Percentiles rank a stretch among this genome's conserved stretches.
Conservation (phyloP, 257 asterid genomes). For the Solanum rostratum region DNA sequence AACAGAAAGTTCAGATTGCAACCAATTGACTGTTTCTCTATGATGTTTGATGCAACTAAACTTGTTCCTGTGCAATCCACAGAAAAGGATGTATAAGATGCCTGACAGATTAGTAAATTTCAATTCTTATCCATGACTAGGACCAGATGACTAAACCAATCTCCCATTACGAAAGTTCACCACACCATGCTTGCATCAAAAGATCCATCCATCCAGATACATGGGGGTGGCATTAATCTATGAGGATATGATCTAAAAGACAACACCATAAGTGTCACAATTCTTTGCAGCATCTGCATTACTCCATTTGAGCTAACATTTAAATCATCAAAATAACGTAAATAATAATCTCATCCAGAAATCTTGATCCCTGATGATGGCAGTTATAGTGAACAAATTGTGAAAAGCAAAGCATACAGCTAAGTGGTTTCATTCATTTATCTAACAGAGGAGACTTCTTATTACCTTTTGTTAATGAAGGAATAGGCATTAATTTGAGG, state of each 20-base stretch:
- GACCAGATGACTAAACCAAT: neutral
- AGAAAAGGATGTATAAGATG: neutral
- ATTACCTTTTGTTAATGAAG: neutral
- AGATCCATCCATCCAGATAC: neutral
- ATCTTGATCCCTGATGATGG: neutral
- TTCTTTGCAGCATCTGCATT: neutral
- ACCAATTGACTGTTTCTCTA: neutral
- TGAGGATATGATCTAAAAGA: neutral
- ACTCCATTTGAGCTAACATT: neutral
- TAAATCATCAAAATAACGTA: neutral
- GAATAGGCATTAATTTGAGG: neutral
- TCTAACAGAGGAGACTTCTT: neutral
- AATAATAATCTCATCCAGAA: neutral
- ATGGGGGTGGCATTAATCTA: neutral
- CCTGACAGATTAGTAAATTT: neutral
- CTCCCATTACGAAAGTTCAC: neutral
- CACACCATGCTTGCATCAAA: neutral
- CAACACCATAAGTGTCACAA: neutral
- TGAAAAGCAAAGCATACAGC: neutral
- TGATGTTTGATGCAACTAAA: neutral
- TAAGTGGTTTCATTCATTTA: neutral
- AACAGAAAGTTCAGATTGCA: neutral
- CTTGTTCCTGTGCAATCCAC: neutral
- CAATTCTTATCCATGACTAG: neutral
- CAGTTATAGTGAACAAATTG: neutral